A percentile compares a stretch with the other conserved stretches of the same genome.
Conservation (phyloP, 176 grass and related monocot genomes). For the Bothriochloa decipiens region DNA sequence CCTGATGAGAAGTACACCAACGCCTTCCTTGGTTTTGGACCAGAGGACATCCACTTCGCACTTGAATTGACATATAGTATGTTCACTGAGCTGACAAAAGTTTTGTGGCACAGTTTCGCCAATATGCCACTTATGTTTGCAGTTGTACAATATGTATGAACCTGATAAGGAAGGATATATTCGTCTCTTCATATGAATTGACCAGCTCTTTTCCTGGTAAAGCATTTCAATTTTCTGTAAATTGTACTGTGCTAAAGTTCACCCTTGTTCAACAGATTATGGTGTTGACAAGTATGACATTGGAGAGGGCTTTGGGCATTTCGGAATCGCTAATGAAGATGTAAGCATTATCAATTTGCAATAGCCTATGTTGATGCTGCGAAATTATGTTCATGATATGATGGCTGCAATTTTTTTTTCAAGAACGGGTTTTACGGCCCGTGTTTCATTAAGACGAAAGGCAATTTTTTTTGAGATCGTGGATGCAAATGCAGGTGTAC, state of each 20-base stretch:
- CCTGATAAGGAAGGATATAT: constrained; percentile 1
- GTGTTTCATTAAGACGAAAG: too few relatives aligned
- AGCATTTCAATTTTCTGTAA: background rate
- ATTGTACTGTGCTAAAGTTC: constrained; percentile 22
- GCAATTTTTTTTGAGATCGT: background rate
- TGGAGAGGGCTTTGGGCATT: constrained; percentile 93
- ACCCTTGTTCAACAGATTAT: constrained; percentile 64
- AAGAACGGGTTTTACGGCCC: too few relatives aligned
- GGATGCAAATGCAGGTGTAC: constrained; percentile 63
- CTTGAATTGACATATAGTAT: constrained; percentile 94
- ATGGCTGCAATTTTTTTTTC: constrained; percentile 11
- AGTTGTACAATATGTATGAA: background rate
- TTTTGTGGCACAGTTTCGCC: background rate
- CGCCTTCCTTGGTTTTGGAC: constrained; percentile 94
- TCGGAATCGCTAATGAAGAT: constrained; percentile 88
- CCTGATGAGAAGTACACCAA: constrained; percentile 97
- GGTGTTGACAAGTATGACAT: constrained; percentile 96
- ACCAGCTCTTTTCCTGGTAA: constrained; percentile 3
- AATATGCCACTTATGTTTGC: constrained; percentile 16
- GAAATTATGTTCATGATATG: constrained; percentile 12
- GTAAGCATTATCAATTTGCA: constrained; percentile 44
- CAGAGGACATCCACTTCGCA: constrained; percentile 84
- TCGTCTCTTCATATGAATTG: constrained; percentile 11
- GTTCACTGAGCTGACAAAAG: constrained; percentile 2
- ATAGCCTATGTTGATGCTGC: constrained; percentile 3